These are phyloP conservation scores for Cercospora sojina DNA, from an alignment of 2,329 filamentous ascomycete species.

Conservation along the genomic window DNA sequence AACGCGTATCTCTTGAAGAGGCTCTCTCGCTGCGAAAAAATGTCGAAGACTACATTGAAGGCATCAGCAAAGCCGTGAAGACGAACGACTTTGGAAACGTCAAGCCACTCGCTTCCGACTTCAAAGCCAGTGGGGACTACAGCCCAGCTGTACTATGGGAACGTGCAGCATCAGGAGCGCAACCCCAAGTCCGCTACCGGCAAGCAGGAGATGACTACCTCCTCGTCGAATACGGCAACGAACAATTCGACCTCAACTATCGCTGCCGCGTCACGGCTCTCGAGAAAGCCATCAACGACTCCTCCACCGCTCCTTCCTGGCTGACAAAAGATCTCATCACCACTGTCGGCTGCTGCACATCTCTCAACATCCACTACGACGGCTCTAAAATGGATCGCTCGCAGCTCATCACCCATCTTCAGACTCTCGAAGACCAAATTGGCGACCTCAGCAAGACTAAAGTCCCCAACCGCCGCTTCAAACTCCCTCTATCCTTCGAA, in stretches of 20 bases:
- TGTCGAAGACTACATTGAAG: constrained; percentile 48
- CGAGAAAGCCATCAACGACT: constrained; percentile 45
- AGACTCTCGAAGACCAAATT: constrained; percentile 43
- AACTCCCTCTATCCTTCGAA: constrained; percentile 46
- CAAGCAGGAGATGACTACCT: constrained; percentile 52
- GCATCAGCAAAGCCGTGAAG: constrained; percentile 45
- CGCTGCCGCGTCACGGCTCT: constrained; percentile 56
- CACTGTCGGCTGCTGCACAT: constrained; percentile 53
- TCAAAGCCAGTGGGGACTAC: constrained; percentile 28
- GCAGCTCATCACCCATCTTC: constrained; percentile 42
- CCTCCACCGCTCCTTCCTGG: constrained; percentile 41
- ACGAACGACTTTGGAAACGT: constrained; percentile 37
- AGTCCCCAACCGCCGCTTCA: constrained; percentile 45
- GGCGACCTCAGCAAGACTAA: constrained; percentile 44
- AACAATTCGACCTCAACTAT: constrained; percentile 58
- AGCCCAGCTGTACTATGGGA: constrained; percentile 36
- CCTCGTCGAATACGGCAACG: constrained; percentile 59
- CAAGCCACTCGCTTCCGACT: constrained; percentile 34
- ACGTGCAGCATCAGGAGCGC: constrained; percentile 27
- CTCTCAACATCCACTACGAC: constrained; percentile 46
- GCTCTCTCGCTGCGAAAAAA: constrained; percentile 49
- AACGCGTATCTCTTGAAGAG: constrained; percentile 52
- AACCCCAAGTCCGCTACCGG: constrained; percentile 36
- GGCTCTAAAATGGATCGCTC: constrained; percentile 40
- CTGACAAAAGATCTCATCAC: constrained; percentile 48